Evolutionary conservation across 2,329 filamentous ascomycete species (phyloP).

Genomic region (Parascedosporium putredinis): DNA sequence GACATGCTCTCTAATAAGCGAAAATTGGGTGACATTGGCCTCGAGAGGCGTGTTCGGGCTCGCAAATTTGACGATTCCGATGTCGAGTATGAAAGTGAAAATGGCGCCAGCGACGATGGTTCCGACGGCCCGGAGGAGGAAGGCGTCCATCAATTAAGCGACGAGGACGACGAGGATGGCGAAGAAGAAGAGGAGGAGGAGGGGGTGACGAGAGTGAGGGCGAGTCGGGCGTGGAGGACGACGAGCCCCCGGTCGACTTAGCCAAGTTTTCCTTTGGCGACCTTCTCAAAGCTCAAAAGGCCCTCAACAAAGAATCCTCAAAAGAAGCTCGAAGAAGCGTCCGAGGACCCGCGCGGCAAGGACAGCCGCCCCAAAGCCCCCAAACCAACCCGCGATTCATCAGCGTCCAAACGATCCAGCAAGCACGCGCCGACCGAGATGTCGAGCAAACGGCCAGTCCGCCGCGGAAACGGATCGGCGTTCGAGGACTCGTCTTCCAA

Average conservation of each 20-base stretch:
- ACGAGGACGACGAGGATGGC: constrained; percentile 20
- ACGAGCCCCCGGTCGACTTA: constrained; percentile 27
- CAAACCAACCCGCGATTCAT: constrained; percentile 10
- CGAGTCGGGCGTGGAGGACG: constrained; percentile 22
- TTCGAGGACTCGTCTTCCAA: constrained; percentile 48
- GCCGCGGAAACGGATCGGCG: constrained; percentile 61
- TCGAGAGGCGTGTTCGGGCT: constrained; percentile 33
- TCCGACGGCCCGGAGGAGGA: constrained; percentile 15
- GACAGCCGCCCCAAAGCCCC: constrained; percentile 19
- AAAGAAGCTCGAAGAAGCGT: constrained; percentile 17
- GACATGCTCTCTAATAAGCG: constrained; percentile 29
- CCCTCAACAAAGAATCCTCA: constrained; percentile 31
- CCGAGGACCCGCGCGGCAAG: constrained; percentile 16
- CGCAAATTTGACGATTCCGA: constrained; percentile 34
- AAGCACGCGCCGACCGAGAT: constrained; percentile 86
- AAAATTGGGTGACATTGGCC: constrained; percentile 24
- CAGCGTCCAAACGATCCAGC: constrained; percentile 17
- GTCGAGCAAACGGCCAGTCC: constrained; percentile 74
- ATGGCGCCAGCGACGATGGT: constrained; percentile 17
- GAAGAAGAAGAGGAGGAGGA: constrained; percentile 20
- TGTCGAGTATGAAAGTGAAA: constrained; percentile 22
- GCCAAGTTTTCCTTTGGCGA: constrained; percentile 74
- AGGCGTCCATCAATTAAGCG: constrained; percentile 13
- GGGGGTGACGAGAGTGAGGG: constrained; percentile 13
- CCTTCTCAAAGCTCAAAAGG: constrained; percentile 75